Base-by-base conservation (phyloP, 192 early-diverging fungal species). In the Podochytrium sp. region DNA sequence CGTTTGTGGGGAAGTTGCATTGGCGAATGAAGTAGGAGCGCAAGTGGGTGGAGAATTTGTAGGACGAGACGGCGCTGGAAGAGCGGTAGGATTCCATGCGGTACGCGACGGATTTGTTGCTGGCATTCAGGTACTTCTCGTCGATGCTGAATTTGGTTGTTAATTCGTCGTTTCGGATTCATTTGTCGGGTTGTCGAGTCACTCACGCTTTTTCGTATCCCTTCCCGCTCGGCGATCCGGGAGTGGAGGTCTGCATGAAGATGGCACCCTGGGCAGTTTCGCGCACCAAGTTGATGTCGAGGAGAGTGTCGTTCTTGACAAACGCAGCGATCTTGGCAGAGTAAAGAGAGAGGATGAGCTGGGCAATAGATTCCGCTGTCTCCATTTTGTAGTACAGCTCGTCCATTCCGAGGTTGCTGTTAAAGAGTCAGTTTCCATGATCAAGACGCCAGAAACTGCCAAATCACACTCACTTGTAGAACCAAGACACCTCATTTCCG, bases 341-440 rank as follows among this genome's bases (percentile, higher is more conserved):
- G 75, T 98, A 98, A n/a, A 98, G 85, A 23, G 95, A 89, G 81
- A 96, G 91, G 79, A 98, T 96, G 85, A 96, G 94, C 71, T 92
- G 90, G 49, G 93, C 94, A 69, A 98, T 94, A 42, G 91, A 91
- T 63, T 95, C 92, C 37, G 94, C 90, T 30, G 84, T 85, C 86
- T 98, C 95, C 52, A 91, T 83, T 79, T 92, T 89, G 84, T 97
- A 98, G 88, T 98, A 98, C 86, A 94, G 90, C 86, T 98, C 97
- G 80, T 98, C 97, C 74, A 98, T 95, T 58, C 95, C 95, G 35
- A 98, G 90, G 76, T 96, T 94, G 71, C 92, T 94, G 79, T 65
- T 3, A 3, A 25, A 34, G 3, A 50, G n/a, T n/a, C 12, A 30
- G 27, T 39, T 18, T 29, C 14, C 32, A 57, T 41, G 27, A 51